Conservation (phyloP, 2,329 filamentous ascomycete species). For the Penicillium expansum region DNA sequence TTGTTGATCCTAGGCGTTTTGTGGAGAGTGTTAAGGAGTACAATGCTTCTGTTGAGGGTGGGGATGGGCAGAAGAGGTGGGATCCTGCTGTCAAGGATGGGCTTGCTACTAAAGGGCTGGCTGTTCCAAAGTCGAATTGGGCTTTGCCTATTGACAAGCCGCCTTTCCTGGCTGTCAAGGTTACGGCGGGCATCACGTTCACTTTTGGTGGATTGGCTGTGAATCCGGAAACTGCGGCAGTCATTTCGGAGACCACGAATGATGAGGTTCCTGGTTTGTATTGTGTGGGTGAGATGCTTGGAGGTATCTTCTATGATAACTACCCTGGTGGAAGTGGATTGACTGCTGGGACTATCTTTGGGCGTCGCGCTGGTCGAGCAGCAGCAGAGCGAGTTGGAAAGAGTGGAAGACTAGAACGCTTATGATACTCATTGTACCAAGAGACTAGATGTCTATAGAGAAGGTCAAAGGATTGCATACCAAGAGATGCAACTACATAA, state of each 20-base stretch:
- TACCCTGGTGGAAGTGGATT: slow-evolving; percentile 63
- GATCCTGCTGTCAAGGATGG: slow-evolving; percentile 62
- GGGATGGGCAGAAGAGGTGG: slow-evolving; percentile 50
- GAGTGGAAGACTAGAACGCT: background rate
- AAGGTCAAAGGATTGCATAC: background rate
- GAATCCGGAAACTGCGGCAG: slow-evolving; percentile 53
- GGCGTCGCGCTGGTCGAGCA: slow-evolving; percentile 37
- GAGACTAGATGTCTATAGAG: background rate
- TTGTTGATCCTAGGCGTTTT: slow-evolving; percentile 53
- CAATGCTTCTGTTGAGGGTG: slow-evolving; percentile 56
- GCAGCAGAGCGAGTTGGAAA: slow-evolving; percentile 16
- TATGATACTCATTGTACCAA: background rate
- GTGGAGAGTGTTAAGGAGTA: slow-evolving; percentile 54
- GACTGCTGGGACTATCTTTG: slow-evolving; percentile 60
- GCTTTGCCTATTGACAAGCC: slow-evolving; percentile 56
- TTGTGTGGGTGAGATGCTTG: slow-evolving; percentile 65
- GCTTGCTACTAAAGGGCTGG: slow-evolving; percentile 43
- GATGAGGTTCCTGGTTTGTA: slow-evolving; percentile 55
- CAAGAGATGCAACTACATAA: background rate
- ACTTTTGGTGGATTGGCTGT: slow-evolving; percentile 65
- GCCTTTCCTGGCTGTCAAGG: slow-evolving; percentile 63
- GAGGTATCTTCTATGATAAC: slow-evolving; percentile 62
- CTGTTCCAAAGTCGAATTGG: slow-evolving; percentile 64
- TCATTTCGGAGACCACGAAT: slow-evolving; percentile 49
- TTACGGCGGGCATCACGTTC: slow-evolving; percentile 65